phyloP scores from a whole-genome alignment of 306 rosid genomes.

The Dicorynia guianensis region DNA sequence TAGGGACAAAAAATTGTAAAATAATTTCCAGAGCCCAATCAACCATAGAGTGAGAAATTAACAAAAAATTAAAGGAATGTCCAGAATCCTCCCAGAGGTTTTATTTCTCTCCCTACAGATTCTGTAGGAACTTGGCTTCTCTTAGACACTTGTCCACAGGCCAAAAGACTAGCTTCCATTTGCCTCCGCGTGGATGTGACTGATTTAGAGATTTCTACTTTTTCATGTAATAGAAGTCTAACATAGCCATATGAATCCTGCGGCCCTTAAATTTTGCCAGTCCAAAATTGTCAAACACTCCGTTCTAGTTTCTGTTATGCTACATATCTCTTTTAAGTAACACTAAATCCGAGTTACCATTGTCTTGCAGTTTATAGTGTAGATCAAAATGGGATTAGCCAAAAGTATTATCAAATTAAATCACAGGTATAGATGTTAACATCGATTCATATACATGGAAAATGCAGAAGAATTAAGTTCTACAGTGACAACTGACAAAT shows the following conservation, averaged over 20 bases:
- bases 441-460: background rate
- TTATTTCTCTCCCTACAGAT: background rate
- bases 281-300: background rate
- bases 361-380: background rate
- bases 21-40: too few species aligned
- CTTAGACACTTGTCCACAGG: too few species aligned
- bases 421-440: background rate
- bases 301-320: background rate
- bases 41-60: too few species aligned
- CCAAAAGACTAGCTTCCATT: background rate
- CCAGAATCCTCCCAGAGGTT: background rate
- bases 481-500: constrained; percentile 29
- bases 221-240: background rate
- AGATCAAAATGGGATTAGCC: background rate
- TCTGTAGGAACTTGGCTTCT: background rate
- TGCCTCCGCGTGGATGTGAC: background rate
- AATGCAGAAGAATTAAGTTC: background rate
- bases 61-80: too few species aligned
- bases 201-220: background rate
- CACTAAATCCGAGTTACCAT: background rate
- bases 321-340: background rate
- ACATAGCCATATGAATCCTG: background rate
- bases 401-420: constrained; percentile 26
- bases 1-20: too few species aligned
- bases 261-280: background rate